Conservation (phyloP, 2,329 filamentous ascomycete genomes). For the Neodidymelliopsis sp. region DNA sequence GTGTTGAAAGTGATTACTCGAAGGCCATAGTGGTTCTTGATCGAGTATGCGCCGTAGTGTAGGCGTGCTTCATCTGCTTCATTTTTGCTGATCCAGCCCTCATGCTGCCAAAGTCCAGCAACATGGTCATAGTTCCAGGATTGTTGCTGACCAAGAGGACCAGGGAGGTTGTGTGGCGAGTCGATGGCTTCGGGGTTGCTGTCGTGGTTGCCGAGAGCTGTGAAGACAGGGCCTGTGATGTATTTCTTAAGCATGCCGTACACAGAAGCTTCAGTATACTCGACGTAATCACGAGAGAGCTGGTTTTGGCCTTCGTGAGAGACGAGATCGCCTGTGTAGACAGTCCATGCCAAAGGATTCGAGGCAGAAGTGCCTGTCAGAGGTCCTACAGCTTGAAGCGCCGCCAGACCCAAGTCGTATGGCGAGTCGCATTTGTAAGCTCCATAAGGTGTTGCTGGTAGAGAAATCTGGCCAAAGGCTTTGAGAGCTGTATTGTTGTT, state of each 20-base stretch:
- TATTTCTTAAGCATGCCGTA: slow-evolving; percentile 10
- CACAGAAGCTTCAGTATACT: slow-evolving; percentile 8
- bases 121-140: slow-evolving; percentile 12
- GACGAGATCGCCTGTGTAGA: slow-evolving; percentile 7
- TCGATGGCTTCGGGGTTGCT: slow-evolving; percentile 9
- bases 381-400: slow-evolving; percentile 3
- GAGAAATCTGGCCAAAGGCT: slow-evolving; percentile 1
- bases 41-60: slow-evolving; percentile 7
- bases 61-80: slow-evolving; percentile 5
- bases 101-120: slow-evolving; percentile 4
- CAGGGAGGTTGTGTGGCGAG: slow-evolving; percentile 7
- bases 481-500: slow-evolving; percentile 5
- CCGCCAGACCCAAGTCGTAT: slow-evolving; percentile 8
- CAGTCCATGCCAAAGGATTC: slow-evolving; percentile 1
- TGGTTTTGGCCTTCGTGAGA: slow-evolving; percentile 4
- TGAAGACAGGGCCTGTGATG: slow-evolving; percentile 4
- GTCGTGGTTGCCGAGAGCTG: slow-evolving; percentile 9
- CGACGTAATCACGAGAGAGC: slow-evolving; percentile 4
- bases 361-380: slow-evolving; percentile 3
- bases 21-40: slow-evolving; percentile 6
- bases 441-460: slow-evolving; percentile 1
- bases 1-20: slow-evolving; percentile 9
- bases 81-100: slow-evolving; percentile 8
- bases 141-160: slow-evolving; percentile 7
- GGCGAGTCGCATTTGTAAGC: slow-evolving; percentile 9